Conservation (phyloP, 768 basidiomycete species). For the Rhizopogon rudus region DNA sequence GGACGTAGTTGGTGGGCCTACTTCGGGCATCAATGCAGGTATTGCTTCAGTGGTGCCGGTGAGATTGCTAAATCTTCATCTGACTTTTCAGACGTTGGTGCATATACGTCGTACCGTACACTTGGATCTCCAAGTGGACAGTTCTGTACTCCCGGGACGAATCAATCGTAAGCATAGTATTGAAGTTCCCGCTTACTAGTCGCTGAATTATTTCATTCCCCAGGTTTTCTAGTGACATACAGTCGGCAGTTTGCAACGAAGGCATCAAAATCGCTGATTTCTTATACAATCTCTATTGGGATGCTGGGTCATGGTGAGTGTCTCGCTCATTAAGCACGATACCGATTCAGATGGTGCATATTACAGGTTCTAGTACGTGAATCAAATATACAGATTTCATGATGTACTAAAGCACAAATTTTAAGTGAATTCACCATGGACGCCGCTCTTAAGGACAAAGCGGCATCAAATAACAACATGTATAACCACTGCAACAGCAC, state of each 20-base stretch:
- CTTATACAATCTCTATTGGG: slow-evolving; percentile 14
- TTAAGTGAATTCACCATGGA: slow-evolving; percentile 18
- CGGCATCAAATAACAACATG: slow-evolving; percentile 18
- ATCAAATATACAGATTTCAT: background rate
- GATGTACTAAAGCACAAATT: background rate
- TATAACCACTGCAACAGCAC: slow-evolving; percentile 22
- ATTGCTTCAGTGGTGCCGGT: background rate
- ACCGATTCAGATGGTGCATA: background rate
- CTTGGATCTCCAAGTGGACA: background rate
- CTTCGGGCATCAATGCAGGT: slow-evolving; percentile 12
- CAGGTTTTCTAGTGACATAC: slow-evolving; percentile 16
- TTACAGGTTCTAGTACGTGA: slow-evolving; percentile 11
- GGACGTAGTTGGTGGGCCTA: slow-evolving; percentile 4
- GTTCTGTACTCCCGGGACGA: slow-evolving; percentile 12
- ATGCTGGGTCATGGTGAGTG: slow-evolving; percentile 14
- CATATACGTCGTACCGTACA: slow-evolving; percentile 5
- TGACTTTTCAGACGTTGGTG: slow-evolving; percentile 4
- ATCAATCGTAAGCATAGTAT: slow-evolving; percentile 15
- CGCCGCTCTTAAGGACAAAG: slow-evolving; percentile 11
- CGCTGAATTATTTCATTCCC: background rate
- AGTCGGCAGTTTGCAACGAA: slow-evolving; percentile 16
- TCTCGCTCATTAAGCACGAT: background rate
- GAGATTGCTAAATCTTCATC: background rate
- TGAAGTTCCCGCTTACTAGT: background rate
- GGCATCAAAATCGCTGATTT: slow-evolving; percentile 14